Evolutionary conservation across 2,329 filamentous ascomycete species (phyloP).

Genomic region (Paecilomyces sp.): DNA sequence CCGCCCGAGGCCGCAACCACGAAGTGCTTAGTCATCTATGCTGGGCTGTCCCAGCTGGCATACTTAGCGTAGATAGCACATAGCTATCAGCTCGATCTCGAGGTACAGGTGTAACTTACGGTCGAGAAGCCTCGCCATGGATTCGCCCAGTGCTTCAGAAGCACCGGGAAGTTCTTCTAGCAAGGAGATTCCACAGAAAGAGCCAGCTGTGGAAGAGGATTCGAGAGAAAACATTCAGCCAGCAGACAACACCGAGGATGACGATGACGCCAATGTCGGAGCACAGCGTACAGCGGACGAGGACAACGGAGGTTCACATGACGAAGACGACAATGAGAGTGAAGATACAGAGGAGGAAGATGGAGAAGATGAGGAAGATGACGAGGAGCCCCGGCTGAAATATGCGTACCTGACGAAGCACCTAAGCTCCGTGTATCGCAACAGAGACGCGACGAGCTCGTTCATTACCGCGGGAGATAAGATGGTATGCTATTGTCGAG

Average conservation of each 20-base stretch:
- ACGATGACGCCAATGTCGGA: conserved; percentile 3
- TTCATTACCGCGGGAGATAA: conserved; percentile 92
- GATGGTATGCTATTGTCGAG: conserved; percentile 58
- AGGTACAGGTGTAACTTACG: conserved; percentile 3
- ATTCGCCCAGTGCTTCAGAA: conserved; percentile 28
- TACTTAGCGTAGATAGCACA: not conserved
- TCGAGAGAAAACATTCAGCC: not conserved
- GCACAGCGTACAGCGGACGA: conserved; percentile 12
- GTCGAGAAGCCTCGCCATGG: conserved; percentile 27
- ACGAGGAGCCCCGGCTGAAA: conserved; percentile 91
- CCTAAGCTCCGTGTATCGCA: conserved; percentile 75
- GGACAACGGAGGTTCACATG: conserved; percentile 14
- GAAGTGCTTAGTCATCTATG: conserved; percentile 3
- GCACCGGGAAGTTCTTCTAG: conserved; percentile 15
- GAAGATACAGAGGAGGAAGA: conserved; percentile 38
- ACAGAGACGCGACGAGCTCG: conserved; percentile 87
- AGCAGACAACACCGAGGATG: not conserved
- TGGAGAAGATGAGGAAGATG: conserved; percentile 69
- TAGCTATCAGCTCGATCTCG: not conserved
- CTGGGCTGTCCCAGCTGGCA: conserved; percentile 8
- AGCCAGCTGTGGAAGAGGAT: conserved; percentile 10
- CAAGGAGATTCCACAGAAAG: conserved; percentile 11
- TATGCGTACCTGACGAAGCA: conserved; percentile 80
- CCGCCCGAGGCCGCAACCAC: not conserved
- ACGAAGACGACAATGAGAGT: conserved; percentile 8